Evolutionary conservation across 805 yeast genomes (phyloP), one percentile per base, ranked within the genome.

Genomic region (Suhomyces prunicola): DNA sequence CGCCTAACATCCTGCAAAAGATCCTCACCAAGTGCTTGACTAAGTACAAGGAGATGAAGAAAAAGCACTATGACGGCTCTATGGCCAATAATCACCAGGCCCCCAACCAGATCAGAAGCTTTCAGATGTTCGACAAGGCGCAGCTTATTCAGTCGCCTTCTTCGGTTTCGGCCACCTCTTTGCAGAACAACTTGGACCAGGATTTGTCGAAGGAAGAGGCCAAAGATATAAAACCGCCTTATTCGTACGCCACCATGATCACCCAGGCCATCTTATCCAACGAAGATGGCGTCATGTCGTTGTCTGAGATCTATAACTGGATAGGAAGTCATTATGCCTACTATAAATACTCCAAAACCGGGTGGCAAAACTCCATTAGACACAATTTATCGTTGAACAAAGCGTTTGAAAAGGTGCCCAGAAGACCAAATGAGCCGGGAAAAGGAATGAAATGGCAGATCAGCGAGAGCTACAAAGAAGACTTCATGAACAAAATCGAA

Each of bases 381-480:
- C 99, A 94, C 71, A 94, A 94, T 68, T 74, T 94, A 51, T 91
- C 97, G 2, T 77, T 94, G 54, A 94, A 94, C 71, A 94, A 93
- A 74, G 98, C 99, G 13, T 94, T 94, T 73, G 98, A 93, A 64
- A 94, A 94, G 72, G 97, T 93, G 22, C 97, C 98, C 41, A 81
- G 99, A 64, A 83, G 88, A 66, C 92, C 96, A 29, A 87, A 90
- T 68, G 98, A 94, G 72, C 97, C 98, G 0, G 99, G 99, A 15
- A 94, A 94, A 70, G 98, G 99, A 58, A 93, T 94, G 96, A 94
- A 94, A 72, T 94, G 99, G 99, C 96, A 91, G 72, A 92, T 94
- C 54, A 84, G 91, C 57, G 94, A 90, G 41, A 74, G 85, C 47
- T 93, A 88, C 68, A 86, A 87, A 62, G 85, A 85, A 45, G 99